Evolutionary conservation across 2,329 filamentous ascomycete genomes (phyloP), one percentile per base, ranked within the genome.

Genomic region (Calonectria ilicicola): DNA sequence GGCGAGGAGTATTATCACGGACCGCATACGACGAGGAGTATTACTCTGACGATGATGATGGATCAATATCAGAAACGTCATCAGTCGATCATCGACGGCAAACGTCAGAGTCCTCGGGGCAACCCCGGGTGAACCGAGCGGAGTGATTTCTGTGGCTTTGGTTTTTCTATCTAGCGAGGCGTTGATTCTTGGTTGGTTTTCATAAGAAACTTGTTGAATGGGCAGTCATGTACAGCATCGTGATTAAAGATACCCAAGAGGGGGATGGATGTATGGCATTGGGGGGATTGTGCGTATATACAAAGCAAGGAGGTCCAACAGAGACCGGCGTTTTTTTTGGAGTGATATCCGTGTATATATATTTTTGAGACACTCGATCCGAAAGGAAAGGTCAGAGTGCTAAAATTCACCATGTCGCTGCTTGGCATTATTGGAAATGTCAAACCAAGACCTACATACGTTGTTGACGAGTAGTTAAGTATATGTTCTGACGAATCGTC

Each of bases 1-100:
- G 85, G 85, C 84, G 85, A 2, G 85, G 85, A 14, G 84, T 86
- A 5, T 78, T 82, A 65, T 77, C 82, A 8, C 79, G 82, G 51
- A 75, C 73, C 66, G 72, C 74, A 32, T 82, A 82, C 63, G 82
- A 84, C 26, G 83, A 84, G 40, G 81, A 83, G 53, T 76, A 78
- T 47, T 82, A 82, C 53, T 78, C 78, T n/a, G 79, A 79, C 63
- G 80, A 81, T 38, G 80, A 81, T 26, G 80, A 81, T 26, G 80
- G 77, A 9, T 81, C 80, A 0, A 62, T 81, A 10, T 79, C 78
- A 19, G 80, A 80, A 38, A 77, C 79, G 63, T 80, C 79, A 7
- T 83, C 82, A 21, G 69, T 77, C 58, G 78, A 78, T 40, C 79
- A 78, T 23, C 73, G 71, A 26, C 75, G 77, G 63, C 78, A 78